Evolutionary conservation across 805 yeast species (phyloP).

Genomic region (Allodekkera sacchari): DNA sequence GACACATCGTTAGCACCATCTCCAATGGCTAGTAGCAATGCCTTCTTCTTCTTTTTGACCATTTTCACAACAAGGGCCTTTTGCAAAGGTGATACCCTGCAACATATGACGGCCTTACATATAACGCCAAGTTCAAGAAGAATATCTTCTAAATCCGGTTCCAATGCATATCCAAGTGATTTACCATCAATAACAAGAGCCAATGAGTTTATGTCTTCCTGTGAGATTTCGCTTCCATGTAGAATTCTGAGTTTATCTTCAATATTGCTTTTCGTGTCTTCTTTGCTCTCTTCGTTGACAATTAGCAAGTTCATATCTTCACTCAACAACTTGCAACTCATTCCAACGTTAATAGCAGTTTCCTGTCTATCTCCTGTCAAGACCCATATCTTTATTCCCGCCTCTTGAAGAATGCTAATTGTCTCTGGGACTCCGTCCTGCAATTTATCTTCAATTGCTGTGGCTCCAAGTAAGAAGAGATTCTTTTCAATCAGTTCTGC

Average conservation of each 20-base stretch:
- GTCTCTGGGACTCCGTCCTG: conserved; percentile 99
- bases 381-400: conserved; percentile 97
- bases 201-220: conserved; percentile 64
- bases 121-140: conserved; percentile 72
- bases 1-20: conserved; percentile 99
- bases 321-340: conserved; percentile 89
- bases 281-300: conserved; percentile 77
- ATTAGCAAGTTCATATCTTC: conserved; percentile 94
- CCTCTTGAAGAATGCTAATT: conserved; percentile 87
- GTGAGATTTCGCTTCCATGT: conserved; percentile 52
- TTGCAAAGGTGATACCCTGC: conserved; percentile 96
- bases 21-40: conserved; percentile 78
- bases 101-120: conserved; percentile 95
- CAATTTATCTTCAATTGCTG: conserved; percentile 95
- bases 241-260: conserved; percentile 70
- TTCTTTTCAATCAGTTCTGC: conserved; percentile 84
- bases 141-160: conserved; percentile 67
- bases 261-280: conserved; percentile 68
- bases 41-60: conserved; percentile 72
- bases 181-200: conserved; percentile 94
- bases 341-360: conserved; percentile 96
- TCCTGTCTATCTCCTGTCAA: conserved; percentile 98
- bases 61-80: conserved; percentile 93
- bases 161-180: conserved; percentile 80
- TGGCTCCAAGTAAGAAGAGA: conserved; percentile 82